Evolutionary conservation across 176 grass and related monocot species (phyloP).

Genomic region (Areca catechu): DNA sequence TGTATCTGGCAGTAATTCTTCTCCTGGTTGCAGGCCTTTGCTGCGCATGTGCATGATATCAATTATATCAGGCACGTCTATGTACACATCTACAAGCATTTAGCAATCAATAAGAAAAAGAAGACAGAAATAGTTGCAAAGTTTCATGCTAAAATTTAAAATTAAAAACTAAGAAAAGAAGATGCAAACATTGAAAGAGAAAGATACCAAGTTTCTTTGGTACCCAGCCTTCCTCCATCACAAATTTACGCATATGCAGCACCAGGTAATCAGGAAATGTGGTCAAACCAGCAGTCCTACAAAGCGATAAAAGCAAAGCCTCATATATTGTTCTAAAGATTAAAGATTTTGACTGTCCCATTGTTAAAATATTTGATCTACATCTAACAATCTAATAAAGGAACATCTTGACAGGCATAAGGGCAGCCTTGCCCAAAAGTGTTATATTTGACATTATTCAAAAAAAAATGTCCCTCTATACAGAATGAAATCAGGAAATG

Average conservation of each 20-base stretch:
- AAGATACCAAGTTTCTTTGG: constrained; percentile 87
- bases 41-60: constrained; percentile 89
- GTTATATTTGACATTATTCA: too few relatives aligned
- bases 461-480: too few relatives aligned
- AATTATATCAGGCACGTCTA: constrained; percentile 85
- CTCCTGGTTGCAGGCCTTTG: constrained; percentile 84
- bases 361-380: too few relatives aligned
- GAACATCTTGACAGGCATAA: too few relatives aligned
- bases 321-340: too few relatives aligned
- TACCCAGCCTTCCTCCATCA: constrained; percentile 96
- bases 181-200: not conserved
- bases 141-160: not conserved
- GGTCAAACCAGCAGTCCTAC: constrained; percentile 69
- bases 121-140: not conserved
- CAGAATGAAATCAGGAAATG: too few relatives aligned
- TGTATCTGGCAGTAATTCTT: constrained; percentile 84
- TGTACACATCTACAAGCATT: constrained; percentile 72
- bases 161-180: not conserved
- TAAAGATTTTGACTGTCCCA: too few relatives aligned
- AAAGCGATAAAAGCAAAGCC: not conserved
- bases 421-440: too few relatives aligned
- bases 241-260: constrained; percentile 96
- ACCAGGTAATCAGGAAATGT: constrained; percentile 94
- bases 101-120: not conserved
- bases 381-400: too few relatives aligned